phyloP scores from a whole-genome alignment of 1,284 basidiomycete genomes.

The Lignosus rhinocerotis region DNA sequence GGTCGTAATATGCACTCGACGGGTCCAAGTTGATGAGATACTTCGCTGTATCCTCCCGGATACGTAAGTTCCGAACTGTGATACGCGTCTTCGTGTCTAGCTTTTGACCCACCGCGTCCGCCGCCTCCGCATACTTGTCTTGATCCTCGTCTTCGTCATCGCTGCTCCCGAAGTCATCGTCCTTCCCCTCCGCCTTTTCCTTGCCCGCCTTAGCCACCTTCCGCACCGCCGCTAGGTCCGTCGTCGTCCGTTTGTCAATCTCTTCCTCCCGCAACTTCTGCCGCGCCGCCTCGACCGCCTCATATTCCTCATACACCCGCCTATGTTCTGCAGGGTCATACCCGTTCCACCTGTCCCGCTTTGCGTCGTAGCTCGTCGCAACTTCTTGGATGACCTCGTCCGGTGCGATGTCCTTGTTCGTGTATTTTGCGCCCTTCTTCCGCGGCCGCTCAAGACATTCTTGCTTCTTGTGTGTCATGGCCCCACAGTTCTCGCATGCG shows the following conservation, averaged over 20 bases:
- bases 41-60: conserved; percentile 98
- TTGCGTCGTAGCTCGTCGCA: conserved; percentile 87
- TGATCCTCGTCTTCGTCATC: conserved; percentile 95
- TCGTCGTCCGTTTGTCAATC: conserved; percentile 94
- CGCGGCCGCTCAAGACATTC: conserved; percentile 97
- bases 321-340: conserved; percentile 91
- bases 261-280: conserved; percentile 92
- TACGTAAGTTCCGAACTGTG: conserved; percentile 96
- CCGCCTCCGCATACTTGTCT: conserved; percentile 96
- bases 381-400: conserved; percentile 90
- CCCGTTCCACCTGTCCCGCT: conserved; percentile 98
- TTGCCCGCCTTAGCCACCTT: conserved; percentile 65
- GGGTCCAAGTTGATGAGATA: conserved; percentile 97
- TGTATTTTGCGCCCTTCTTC: conserved; percentile 94
- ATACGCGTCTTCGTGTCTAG: conserved; percentile 98
- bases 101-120: conserved; percentile 97
- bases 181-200: conserved; percentile 61
- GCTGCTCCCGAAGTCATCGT: conserved; percentile 94
- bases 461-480: conserved; percentile 88
- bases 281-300: conserved; percentile 88
- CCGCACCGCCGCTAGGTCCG: conserved; percentile 68
- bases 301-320: conserved; percentile 90
- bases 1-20: conserved; percentile 97
- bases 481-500: conserved; percentile 98
- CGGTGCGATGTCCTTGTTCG: conserved; percentile 85